phyloP scores from a whole-genome alignment of 1,284 basidiomycete genomes.

The Xerocomus amazonicus region DNA sequence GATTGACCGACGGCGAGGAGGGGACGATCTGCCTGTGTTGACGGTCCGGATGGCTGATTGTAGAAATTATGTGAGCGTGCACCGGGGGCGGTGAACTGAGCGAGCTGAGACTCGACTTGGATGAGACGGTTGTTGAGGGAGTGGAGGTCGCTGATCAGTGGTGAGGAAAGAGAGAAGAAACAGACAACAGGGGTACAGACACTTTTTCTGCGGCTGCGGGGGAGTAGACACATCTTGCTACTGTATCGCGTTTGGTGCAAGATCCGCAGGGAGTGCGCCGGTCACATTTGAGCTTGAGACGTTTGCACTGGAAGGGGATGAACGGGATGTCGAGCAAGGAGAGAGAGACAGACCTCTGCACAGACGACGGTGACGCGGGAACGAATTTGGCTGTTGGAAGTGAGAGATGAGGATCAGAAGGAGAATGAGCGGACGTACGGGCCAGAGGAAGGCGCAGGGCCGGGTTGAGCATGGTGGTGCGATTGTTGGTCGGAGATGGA shows the following conservation, averaged over 20 bases:
- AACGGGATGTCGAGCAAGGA: background rate
- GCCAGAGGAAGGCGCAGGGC: slow-evolving; percentile 20
- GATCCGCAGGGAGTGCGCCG: slow-evolving; percentile 69
- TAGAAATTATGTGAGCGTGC: slow-evolving; percentile 39
- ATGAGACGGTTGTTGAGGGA: slow-evolving; percentile 75
- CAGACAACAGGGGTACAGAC: slow-evolving; percentile 38
- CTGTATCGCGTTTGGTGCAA: slow-evolving; percentile 73
- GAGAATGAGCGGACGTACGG: slow-evolving; percentile 25
- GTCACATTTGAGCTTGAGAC: slow-evolving; percentile 79
- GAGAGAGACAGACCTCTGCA: slow-evolving; percentile 55
- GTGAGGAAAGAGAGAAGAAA: slow-evolving; percentile 1
- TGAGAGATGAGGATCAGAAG: slow-evolving; percentile 9
- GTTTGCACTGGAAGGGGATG: slow-evolving; percentile 61
- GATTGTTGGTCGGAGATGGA: slow-evolving; percentile 17
- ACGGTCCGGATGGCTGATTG: slow-evolving; percentile 31
- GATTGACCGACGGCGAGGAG: slow-evolving; percentile 36
- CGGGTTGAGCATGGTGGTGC: slow-evolving; percentile 17
- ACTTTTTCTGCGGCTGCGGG: slow-evolving; percentile 80
- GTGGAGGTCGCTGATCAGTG: slow-evolving; percentile 60
- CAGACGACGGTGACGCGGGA: slow-evolving; percentile 79
- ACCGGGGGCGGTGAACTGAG: slow-evolving; percentile 44
- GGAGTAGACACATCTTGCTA: slow-evolving; percentile 69
- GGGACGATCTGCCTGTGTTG: slow-evolving; percentile 36
- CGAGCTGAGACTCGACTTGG: slow-evolving; percentile 52
- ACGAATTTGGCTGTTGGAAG: slow-evolving; percentile 60